These are phyloP conservation scores for Quercus rubra DNA, from an alignment of 306 rosid species.

Conservation along the genomic window DNA sequence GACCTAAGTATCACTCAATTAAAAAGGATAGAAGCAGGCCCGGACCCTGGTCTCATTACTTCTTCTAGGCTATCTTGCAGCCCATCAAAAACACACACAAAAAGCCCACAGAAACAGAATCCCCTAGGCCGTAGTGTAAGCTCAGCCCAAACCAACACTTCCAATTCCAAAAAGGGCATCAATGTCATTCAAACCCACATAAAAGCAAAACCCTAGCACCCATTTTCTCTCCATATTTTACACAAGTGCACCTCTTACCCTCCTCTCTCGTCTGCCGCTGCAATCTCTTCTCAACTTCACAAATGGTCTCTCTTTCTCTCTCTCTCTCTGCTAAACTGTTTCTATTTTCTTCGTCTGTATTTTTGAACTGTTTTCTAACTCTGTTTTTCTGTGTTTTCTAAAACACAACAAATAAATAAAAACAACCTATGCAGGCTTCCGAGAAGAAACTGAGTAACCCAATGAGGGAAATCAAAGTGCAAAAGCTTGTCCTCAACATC, in stretches of 20 bases:
- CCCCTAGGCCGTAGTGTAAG: too few species aligned
- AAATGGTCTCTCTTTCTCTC: slow-evolving; percentile 11
- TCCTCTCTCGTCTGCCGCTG: slow-evolving; percentile 2
- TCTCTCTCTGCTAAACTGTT: too few species aligned
- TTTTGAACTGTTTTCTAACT: background rate
- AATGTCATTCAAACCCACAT: background rate
- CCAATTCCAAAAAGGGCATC: background rate
- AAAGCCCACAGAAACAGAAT: too few species aligned
- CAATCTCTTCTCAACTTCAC: background rate
- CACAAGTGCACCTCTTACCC: background rate
- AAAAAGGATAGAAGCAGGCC: too few species aligned
- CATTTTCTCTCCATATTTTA: background rate
- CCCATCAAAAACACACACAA: too few species aligned
- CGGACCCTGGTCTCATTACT: too few species aligned
- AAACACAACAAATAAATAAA: background rate
- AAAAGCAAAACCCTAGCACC: background rate
- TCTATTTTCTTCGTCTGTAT: background rate
- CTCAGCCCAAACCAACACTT: background rate
- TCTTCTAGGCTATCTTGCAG: too few species aligned
- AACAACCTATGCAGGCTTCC: slow-evolving; percentile 43
- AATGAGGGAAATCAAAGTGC: slow-evolving; percentile 81
- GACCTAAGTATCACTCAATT: too few species aligned
- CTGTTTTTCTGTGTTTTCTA: background rate
- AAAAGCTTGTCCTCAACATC: slow-evolving; percentile 77
- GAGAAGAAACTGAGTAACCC: slow-evolving; percentile 74